These are phyloP conservation scores for Corrigiola litoralis DNA, from an alignment of 179 eudicot genomes.

Conservation along the genomic window DNA sequence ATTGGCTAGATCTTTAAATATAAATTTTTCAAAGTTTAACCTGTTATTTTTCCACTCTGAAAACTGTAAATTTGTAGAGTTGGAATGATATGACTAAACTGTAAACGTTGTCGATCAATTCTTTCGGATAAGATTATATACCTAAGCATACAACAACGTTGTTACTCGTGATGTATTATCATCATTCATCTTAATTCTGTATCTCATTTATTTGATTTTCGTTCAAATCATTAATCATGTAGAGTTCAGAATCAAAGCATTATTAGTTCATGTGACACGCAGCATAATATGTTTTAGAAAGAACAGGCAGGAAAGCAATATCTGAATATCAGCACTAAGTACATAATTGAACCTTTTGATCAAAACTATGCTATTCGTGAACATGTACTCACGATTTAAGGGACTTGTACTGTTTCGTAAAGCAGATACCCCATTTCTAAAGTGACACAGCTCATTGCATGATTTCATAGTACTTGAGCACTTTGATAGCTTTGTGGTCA, in stretches of 20 bases:
- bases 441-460: constrained; percentile 27
- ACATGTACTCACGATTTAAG: constrained; percentile 26
- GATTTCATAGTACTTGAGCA: constrained; percentile 22
- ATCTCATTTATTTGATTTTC: too few relatives aligned
- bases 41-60: too few relatives aligned
- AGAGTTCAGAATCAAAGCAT: background rate
- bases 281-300: constrained; percentile 13
- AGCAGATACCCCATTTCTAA: constrained; percentile 15
- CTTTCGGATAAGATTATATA: too few relatives aligned
- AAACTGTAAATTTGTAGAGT: too few relatives aligned
- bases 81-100: too few relatives aligned
- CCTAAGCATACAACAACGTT: too few relatives aligned
- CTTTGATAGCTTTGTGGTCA: constrained; percentile 10
- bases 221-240: too few relatives aligned
- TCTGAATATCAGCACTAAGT: background rate
- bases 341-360: constrained; percentile 5
- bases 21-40: too few relatives aligned
- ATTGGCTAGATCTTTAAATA: background rate
- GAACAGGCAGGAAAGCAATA: constrained; percentile 19
- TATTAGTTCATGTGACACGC: constrained; percentile 14
- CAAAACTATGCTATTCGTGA: constrained; percentile 10
- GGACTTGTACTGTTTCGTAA: constrained; percentile 18
- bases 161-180: too few relatives aligned
- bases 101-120: too few relatives aligned
- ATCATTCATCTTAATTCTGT: too few relatives aligned